Evolutionary conservation across 495 filamentous ascomycete genomes (phyloP).

Genomic region (Sporormia fimetaria): DNA sequence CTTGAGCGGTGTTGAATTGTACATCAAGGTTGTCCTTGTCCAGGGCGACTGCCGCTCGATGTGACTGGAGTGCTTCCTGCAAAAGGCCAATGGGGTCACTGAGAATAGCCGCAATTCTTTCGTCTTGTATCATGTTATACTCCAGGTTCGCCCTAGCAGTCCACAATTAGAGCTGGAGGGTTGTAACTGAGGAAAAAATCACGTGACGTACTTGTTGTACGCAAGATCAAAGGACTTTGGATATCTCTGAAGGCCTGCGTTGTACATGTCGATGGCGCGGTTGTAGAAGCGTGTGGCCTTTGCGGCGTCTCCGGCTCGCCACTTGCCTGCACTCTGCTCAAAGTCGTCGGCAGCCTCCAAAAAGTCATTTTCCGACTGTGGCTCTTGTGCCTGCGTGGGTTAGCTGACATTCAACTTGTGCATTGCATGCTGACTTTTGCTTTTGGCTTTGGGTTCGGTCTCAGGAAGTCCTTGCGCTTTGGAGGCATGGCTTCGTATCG

Average conservation of each 20-base stretch:
- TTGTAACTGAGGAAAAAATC: not conserved
- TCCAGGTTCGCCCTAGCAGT: constrained; percentile 44
- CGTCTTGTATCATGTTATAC: constrained; percentile 54
- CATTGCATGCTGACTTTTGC: constrained; percentile 1
- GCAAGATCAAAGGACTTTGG: constrained; percentile 54
- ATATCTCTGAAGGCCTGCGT: constrained; percentile 46
- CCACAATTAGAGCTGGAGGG: not conserved
- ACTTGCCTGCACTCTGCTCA: constrained; percentile 63
- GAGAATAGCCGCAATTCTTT: constrained; percentile 44
- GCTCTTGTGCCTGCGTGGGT: constrained; percentile 32
- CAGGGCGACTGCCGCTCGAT: constrained; percentile 46
- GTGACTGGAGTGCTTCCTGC: constrained; percentile 46
- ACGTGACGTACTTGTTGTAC: constrained; percentile 53
- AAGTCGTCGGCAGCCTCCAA: constrained; percentile 53
- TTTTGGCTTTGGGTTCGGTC: constrained; percentile 7
- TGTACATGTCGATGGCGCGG: constrained; percentile 53
- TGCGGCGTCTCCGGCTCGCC: constrained; percentile 52
- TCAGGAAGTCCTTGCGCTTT: constrained; percentile 17
- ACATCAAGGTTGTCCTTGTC: constrained; percentile 52
- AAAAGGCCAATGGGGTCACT: constrained; percentile 43
- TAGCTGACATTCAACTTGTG: not conserved
- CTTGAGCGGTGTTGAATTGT: constrained; percentile 59
- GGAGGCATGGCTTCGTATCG: constrained; percentile 15
- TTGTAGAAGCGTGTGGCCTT: constrained; percentile 59
- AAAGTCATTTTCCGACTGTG: constrained; percentile 51